phyloP scores from a whole-genome alignment of 192 early-diverging fungal genomes.

The Backusella tuberculispora region DNA sequence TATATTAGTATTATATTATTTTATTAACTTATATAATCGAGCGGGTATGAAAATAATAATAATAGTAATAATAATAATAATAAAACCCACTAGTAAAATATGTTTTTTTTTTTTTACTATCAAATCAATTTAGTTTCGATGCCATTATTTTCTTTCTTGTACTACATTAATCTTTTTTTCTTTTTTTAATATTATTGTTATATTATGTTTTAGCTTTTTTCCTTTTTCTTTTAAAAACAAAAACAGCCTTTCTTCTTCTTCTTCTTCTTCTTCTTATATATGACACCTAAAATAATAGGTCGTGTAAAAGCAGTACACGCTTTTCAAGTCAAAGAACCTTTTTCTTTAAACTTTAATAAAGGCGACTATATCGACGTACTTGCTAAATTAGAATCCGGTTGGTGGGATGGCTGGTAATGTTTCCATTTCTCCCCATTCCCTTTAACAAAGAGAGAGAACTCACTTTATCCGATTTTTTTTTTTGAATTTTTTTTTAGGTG shows the following conservation, averaged over 20 bases:
- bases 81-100: too few relatives aligned
- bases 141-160: too few relatives aligned
- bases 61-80: too few relatives aligned
- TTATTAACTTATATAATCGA: too few relatives aligned
- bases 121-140: too few relatives aligned
- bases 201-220: conserved; percentile 3
- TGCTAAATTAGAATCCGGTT: conserved; percentile 28
- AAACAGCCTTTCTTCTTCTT: background rate
- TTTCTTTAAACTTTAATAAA: conserved; percentile 16
- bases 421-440: background rate
- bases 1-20: too few relatives aligned
- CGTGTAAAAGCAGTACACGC: conserved; percentile 22
- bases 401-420: conserved; percentile 32
- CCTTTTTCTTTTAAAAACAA: background rate
- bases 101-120: too few relatives aligned
- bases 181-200: too few relatives aligned
- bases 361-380: conserved; percentile 26
- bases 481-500: conserved; percentile 41
- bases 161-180: too few relatives aligned
- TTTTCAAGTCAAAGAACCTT: conserved; percentile 7
- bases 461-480: background rate
- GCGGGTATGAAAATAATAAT: too few relatives aligned
- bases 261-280: background rate
- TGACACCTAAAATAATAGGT: conserved; percentile 19
- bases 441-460: background rate